Evolutionary conservation across 106 monocot genomes (phyloP), one percentile per base, ranked within the genome.

Genomic region (Gastrodia elata): DNA sequence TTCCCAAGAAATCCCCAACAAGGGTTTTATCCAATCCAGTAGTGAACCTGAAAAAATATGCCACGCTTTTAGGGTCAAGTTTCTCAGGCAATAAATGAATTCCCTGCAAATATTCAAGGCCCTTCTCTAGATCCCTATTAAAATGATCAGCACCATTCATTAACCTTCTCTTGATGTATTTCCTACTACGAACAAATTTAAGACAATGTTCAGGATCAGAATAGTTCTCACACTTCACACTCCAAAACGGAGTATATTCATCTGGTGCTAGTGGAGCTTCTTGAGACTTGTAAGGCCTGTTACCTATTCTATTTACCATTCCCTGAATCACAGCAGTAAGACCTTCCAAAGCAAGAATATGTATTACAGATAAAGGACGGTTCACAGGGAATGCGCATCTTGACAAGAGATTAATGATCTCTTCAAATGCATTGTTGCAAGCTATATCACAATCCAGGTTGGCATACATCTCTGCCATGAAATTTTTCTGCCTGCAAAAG

Each of bases 401-500:
- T 33, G 91, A 87, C 10, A 91, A 78, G 69, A 91, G 87, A 68
- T 81, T 87, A 18, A 76, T 70, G 18, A 87, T 80, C 13, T 86
- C 86, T 70, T 89, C 89, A 72, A 89, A 89, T 33, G 84, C 77
- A 76, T 90, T 90, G 61, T 64, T 72, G 73, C 81, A 90, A 37
- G 79, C 77, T 72, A 89, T 86, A 68, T 91, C 87, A 34, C 87
- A 87, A 65, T 91, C 91, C 73, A 91, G 80, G 49, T 91, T 91
- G 4, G 85, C 80, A 79, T 87, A 87, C 91, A 91, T 91, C 72
- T 89, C 85, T 5, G 80, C 72, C 82, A 90, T 90, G 70, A 88
- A 91, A 24, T 69, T 68, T 40, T 81, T 83, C 75, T 91, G 88
- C 74, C 88, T 74, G 71, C 91, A 91, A 46, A 91, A 88, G 37